phyloP scores from a whole-genome alignment of 176 grass and related monocot species.

The Phoenix dactylifera region DNA sequence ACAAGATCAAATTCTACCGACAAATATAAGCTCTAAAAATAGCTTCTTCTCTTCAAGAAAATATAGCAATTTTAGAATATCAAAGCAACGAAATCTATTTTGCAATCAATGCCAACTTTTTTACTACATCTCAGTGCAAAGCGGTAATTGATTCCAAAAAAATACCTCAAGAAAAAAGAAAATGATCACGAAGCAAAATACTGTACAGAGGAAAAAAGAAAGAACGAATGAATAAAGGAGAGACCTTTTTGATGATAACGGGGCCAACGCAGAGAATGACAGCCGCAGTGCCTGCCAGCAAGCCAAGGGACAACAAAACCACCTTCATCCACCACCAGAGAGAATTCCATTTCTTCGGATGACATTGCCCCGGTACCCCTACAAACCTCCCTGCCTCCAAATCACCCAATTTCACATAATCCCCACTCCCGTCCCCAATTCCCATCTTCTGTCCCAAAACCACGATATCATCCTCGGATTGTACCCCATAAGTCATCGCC shows the following conservation, averaged over 20 bases:
- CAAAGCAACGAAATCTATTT: too few species aligned
- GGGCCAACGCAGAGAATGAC: constrained; percentile 11
- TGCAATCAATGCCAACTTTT: too few species aligned
- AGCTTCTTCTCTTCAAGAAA: too few species aligned
- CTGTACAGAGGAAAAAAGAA: too few species aligned
- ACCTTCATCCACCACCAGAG: constrained; percentile 17
- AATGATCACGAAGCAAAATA: not conserved
- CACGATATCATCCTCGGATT: not conserved
- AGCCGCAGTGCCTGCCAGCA: not conserved
- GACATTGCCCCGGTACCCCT: not conserved
- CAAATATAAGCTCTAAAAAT: too few species aligned
- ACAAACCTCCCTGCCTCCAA: not conserved
- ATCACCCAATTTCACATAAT: constrained; percentile 12
- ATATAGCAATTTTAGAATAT: too few species aligned
- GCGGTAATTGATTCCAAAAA: not conserved
- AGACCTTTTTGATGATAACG: constrained; percentile 11
- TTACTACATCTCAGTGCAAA: too few species aligned
- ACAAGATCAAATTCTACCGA: too few species aligned
- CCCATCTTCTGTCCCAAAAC: not conserved
- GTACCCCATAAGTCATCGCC: too few species aligned
- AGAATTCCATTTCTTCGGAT: not conserved
- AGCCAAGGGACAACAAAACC: not conserved
- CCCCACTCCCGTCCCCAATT: not conserved
- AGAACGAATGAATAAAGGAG: too few species aligned
- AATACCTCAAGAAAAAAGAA: not conserved